phyloP scores from a whole-genome alignment of 2,329 filamentous ascomycete genomes.

The Paradendryphiella salina region DNA sequence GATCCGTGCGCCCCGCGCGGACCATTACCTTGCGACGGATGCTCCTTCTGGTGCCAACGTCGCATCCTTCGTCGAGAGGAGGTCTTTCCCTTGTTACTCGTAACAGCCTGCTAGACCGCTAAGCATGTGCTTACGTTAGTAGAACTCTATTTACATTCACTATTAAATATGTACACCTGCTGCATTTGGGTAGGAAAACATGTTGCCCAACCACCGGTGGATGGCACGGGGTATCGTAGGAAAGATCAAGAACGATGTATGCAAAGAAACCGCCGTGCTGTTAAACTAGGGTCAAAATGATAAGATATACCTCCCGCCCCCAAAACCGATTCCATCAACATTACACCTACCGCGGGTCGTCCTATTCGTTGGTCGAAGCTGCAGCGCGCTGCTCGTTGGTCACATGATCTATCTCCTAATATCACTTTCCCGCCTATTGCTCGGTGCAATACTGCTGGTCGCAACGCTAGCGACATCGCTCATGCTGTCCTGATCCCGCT shows the following conservation, averaged over 20 bases:
- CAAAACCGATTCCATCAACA: not conserved
- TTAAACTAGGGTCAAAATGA: slow-evolving; percentile 3
- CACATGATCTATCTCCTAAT: slow-evolving; percentile 1
- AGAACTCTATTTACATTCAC: not conserved
- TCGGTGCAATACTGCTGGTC: slow-evolving; percentile 13
- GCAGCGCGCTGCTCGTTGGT: not conserved
- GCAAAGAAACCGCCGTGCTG: not conserved
- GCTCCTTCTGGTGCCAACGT: no score
- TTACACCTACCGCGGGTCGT: not conserved
- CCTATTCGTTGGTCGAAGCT: not conserved
- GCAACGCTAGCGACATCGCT: slow-evolving; percentile 21
- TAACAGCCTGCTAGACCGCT: no score
- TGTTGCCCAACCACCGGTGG: slow-evolving; percentile 13
- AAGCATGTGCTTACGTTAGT: no score
- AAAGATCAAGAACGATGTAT: not conserved
- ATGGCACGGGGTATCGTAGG: slow-evolving; percentile 16
- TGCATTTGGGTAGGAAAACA: slow-evolving; percentile 4
- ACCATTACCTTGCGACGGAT: no score
- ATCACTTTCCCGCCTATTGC: slow-evolving; percentile 14
- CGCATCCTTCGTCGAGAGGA: no score
- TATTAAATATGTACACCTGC: not conserved
- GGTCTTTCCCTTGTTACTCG: no score
- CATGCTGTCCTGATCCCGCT: slow-evolving; percentile 27
- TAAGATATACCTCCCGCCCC: not conserved
- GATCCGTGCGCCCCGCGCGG: no score